phyloP scores from a whole-genome alignment of 805 yeast species.

The Nakazawaea ernobii region DNA sequence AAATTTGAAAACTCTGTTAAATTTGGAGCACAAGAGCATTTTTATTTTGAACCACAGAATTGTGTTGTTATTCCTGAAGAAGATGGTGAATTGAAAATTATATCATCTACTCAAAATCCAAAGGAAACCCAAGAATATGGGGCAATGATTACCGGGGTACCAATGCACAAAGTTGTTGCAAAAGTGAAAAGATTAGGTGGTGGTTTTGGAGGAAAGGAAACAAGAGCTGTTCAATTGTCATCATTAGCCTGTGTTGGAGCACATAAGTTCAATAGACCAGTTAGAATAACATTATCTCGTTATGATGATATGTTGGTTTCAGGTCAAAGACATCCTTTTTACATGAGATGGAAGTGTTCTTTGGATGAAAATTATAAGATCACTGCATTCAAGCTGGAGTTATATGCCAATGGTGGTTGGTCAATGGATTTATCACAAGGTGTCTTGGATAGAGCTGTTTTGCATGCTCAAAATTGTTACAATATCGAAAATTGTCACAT shows the following conservation, averaged over 20 bases:
- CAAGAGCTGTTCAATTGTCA: constrained; percentile 33
- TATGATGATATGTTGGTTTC: constrained; percentile 39
- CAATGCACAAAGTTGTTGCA: constrained; percentile 33
- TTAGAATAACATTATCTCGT: constrained; percentile 34
- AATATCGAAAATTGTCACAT: constrained; percentile 35
- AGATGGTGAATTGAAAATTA: constrained; percentile 39
- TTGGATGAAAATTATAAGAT: constrained; percentile 35
- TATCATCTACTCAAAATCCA: constrained; percentile 39
- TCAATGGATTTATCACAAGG: constrained; percentile 43
- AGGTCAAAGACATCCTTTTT: constrained; percentile 44
- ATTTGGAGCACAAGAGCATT: constrained; percentile 44
- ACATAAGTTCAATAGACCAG: constrained; percentile 34
- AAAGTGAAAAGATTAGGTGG: constrained; percentile 41
- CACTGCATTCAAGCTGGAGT: constrained; percentile 30
- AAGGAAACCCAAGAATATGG: constrained; percentile 37
- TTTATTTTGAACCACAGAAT: constrained; percentile 42
- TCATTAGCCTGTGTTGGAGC: constrained; percentile 37
- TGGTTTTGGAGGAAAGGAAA: constrained; percentile 46
- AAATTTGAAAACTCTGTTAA: constrained; percentile 32
- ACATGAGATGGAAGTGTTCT: constrained; percentile 35
- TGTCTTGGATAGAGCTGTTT: constrained; percentile 41
- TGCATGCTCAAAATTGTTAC: constrained; percentile 38
- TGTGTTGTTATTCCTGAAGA: constrained; percentile 39
- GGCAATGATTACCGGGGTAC: constrained; percentile 37
- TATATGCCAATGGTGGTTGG: constrained; percentile 44